phyloP scores from a whole-genome alignment of 495 filamentous ascomycete species.

The Xylaria cubensis region DNA sequence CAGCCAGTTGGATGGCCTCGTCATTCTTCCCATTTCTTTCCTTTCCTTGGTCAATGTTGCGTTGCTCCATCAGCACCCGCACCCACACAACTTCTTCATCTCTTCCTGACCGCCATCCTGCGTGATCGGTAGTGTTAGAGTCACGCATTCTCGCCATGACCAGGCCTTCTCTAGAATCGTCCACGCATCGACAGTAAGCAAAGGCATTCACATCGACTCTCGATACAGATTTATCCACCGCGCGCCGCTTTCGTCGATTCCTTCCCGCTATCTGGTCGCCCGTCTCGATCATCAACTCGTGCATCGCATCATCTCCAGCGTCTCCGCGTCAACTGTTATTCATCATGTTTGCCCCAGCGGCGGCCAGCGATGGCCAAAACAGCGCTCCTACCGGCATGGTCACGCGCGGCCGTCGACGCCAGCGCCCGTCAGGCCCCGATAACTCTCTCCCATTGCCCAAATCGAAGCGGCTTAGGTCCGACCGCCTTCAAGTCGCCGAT shows the following conservation, averaged over 20 bases:
- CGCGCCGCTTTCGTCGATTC: conserved; percentile 19
- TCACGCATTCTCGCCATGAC: conserved; percentile 35
- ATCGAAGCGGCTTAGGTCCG: conserved; percentile 73
- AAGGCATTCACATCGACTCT: conserved; percentile 22
- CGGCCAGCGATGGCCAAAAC: conserved; percentile 49
- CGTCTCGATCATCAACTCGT: conserved; percentile 24
- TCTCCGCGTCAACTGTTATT: background rate
- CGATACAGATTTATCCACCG: conserved; percentile 12
- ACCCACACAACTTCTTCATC: conserved; percentile 26
- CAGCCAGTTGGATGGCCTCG: conserved; percentile 41
- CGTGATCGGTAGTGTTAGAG: background rate
- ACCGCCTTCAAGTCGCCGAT: conserved; percentile 55
- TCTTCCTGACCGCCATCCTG: conserved; percentile 19
- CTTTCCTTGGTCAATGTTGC: conserved; percentile 32
- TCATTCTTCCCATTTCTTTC: conserved; percentile 41
- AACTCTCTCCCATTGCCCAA: conserved; percentile 67
- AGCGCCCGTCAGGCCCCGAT: conserved; percentile 70
- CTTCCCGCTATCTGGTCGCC: conserved; percentile 6
- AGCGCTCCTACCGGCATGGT: conserved; percentile 56
- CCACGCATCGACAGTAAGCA: conserved; percentile 36
- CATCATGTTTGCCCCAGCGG: conserved; percentile 69
- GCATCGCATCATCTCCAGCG: conserved; percentile 12
- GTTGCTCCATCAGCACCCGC: conserved; percentile 18
- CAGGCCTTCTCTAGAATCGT: conserved; percentile 30
- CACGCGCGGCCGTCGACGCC: conserved; percentile 66